phyloP scores from a whole-genome alignment of 2,329 filamentous ascomycete genomes.

The Aspergillus ochraceoroseus region DNA sequence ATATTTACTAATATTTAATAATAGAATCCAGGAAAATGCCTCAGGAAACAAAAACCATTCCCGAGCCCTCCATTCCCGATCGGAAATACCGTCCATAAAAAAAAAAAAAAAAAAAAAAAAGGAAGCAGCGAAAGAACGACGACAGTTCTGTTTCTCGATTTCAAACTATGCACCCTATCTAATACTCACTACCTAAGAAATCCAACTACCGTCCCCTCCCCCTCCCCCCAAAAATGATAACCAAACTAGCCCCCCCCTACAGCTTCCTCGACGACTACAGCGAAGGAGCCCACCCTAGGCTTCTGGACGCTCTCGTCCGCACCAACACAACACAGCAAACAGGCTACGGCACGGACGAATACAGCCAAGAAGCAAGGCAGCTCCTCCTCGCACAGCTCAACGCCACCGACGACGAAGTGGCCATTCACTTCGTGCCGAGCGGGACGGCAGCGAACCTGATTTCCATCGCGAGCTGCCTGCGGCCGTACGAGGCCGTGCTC shows the following conservation, averaged over 20 bases:
- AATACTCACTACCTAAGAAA: too few relatives aligned
- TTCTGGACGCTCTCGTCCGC: constrained; percentile 46
- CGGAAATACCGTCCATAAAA: too few relatives aligned
- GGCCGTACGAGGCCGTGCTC: constrained; percentile 51
- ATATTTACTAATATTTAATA: too few relatives aligned
- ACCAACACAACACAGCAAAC: constrained; percentile 47
- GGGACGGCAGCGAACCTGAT: constrained; percentile 52
- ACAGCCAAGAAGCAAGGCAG: constrained; percentile 41
- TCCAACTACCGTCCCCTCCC: too few relatives aligned
- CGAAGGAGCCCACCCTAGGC: constrained; percentile 50
- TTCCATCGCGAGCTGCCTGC: constrained; percentile 49
- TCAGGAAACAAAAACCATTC: too few relatives aligned
- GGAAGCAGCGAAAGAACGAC: background rate
- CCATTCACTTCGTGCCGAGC: constrained; percentile 51
- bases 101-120: too few relatives aligned
- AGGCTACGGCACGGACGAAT: constrained; percentile 48
- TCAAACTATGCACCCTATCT: too few relatives aligned
- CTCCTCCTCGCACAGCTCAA: constrained; percentile 38
- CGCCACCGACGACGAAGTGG: constrained; percentile 38
- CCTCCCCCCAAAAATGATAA: constrained; percentile 13
- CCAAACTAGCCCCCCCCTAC: constrained; percentile 29
- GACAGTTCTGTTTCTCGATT: background rate
- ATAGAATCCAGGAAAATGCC: too few relatives aligned
- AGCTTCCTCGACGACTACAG: constrained; percentile 52
- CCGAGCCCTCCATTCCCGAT: constrained; percentile 13